phyloP scores from a whole-genome alignment of 345 rosid genomes.

The Corchorus capsularis region DNA sequence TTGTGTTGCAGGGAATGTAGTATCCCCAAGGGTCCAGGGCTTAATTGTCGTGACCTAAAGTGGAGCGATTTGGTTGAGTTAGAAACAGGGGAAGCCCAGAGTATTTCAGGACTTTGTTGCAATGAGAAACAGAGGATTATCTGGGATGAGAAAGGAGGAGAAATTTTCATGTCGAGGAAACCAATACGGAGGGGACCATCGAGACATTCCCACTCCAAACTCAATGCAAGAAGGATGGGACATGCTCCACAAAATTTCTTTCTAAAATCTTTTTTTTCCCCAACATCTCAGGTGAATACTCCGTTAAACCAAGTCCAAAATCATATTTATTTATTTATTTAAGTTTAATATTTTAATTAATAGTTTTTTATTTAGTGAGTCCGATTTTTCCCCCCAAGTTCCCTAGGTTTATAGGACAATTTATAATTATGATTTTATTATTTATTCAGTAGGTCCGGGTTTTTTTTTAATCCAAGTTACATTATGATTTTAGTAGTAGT shows the following conservation, averaged over 20 bases:
- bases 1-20: constrained; percentile 19
- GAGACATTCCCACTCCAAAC: background rate
- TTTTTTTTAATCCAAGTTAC: too few species aligned
- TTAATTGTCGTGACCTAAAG: constrained; percentile 9
- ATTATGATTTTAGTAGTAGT: too few species aligned
- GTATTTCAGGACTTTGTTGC: background rate
- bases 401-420: too few species aligned
- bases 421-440: too few species aligned
- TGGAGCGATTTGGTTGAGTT: background rate
- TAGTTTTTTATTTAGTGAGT: too few species aligned
- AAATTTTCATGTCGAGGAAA: background rate
- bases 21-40: constrained; percentile 15
- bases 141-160: background rate
- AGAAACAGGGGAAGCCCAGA: background rate
- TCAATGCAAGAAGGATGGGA: background rate
- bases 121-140: background rate
- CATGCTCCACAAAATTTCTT: background rate
- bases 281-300: too few species aligned
- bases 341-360: too few species aligned
- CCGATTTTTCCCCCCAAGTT: too few species aligned
- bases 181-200: background rate
- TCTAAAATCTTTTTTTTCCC: too few species aligned
- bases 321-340: too few species aligned
- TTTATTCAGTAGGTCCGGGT: too few species aligned
- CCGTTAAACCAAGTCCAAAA: too few species aligned